These are phyloP conservation scores for Draba incana DNA, from an alignment of 345 rosid species.

Conservation along the genomic window DNA sequence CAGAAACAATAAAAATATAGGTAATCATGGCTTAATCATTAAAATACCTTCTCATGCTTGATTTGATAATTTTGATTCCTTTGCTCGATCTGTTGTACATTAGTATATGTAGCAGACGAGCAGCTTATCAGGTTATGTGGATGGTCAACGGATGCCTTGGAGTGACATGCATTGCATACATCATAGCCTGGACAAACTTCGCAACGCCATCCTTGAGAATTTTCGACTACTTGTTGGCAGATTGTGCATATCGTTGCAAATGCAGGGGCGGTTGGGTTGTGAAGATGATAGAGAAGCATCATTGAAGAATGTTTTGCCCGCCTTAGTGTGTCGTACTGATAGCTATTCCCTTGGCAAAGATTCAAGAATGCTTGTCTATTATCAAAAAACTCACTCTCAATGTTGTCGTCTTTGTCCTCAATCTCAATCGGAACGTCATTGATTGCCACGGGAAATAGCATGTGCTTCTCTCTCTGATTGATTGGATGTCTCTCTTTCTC, in stretches of 20 bases:
- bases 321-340: slow-evolving; percentile 90
- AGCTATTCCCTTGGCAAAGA: slow-evolving; percentile 94
- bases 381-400: slow-evolving; percentile 88
- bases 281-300: slow-evolving; percentile 99
- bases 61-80: slow-evolving; percentile 53
- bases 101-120: slow-evolving; percentile 70
- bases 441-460: slow-evolving; percentile 64
- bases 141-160: slow-evolving; percentile 73
- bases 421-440: slow-evolving; percentile 66
- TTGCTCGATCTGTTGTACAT: slow-evolving; percentile 70
- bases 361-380: slow-evolving; percentile 90
- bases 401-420: slow-evolving; percentile 79
- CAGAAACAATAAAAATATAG: background rate
- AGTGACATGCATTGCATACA: slow-evolving; percentile 80
- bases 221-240: slow-evolving; percentile 82
- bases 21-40: background rate
- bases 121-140: slow-evolving; percentile 85
- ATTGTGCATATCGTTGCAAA: slow-evolving; percentile 76
- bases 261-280: slow-evolving; percentile 94
- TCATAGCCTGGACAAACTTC: slow-evolving; percentile 84
- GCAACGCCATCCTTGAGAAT: slow-evolving; percentile 93
- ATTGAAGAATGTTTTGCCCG: slow-evolving; percentile 97
- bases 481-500: slow-evolving; percentile 83
- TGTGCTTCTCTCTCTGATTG: slow-evolving; percentile 71
- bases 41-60: slow-evolving; percentile 14